A percentile compares a stretch with the other conserved stretches of the same genome.
Conservation (phyloP, 805 yeast genomes). For the Schwanniomyces pseudopolymorphus region DNA sequence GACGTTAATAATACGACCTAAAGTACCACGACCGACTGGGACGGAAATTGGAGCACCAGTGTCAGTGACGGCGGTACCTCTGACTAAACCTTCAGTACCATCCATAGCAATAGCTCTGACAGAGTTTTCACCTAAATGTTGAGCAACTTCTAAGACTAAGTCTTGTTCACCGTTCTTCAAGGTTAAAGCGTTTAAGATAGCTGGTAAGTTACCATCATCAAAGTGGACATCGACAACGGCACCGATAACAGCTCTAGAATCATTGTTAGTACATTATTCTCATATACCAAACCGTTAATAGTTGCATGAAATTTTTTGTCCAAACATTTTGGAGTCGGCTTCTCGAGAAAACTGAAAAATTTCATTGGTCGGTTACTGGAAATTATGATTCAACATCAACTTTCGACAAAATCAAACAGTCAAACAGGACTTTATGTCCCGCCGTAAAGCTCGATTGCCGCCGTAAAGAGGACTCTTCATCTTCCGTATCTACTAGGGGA, state of each 20-base stretch:
- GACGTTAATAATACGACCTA: constrained; percentile 98
- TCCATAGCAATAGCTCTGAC: constrained; percentile 99
- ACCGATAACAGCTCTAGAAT: constrained; percentile 88
- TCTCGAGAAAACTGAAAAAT: constrained; percentile 16
- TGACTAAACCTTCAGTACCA: constrained; percentile 99
- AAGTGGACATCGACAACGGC: constrained; percentile 99
- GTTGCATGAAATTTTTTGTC: not conserved
- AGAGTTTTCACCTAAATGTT: constrained; percentile 99
- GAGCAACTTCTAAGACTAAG: constrained; percentile 96
- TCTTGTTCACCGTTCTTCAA: constrained; percentile 75
- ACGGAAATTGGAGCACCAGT: constrained; percentile 99
- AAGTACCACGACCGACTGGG: constrained; percentile 98
- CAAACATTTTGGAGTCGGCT: not conserved
- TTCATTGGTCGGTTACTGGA: constrained; percentile 24
- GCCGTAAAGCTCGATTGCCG: not conserved
- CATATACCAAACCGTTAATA: not conserved
- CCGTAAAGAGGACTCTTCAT: not conserved
- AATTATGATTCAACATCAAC: not conserved
- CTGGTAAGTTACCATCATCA: constrained; percentile 96
- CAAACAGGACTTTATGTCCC: not conserved
- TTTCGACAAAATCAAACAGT: not conserved
- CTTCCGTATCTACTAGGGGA: not conserved
- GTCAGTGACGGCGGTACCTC: constrained; percentile 90
- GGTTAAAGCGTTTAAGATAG: constrained; percentile 94
- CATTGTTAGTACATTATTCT: constrained; percentile 31